Evolutionary conservation across 1,284 basidiomycete species (phyloP), one percentile per base, ranked within the genome.

Genomic region (Microbotryomycetes sp.): DNA sequence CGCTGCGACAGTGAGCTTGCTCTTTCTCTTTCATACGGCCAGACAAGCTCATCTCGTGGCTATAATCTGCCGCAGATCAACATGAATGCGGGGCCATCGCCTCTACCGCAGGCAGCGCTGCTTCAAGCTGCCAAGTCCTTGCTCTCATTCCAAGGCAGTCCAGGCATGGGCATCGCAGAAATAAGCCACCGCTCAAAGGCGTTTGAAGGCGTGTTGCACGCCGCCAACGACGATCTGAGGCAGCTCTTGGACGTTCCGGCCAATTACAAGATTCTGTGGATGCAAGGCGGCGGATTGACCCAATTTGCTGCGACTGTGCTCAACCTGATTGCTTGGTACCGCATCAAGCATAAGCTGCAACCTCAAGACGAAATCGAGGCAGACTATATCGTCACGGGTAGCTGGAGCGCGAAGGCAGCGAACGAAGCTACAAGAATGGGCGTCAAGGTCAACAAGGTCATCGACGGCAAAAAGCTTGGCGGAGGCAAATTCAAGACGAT

Each of bases 181-280:
- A 84, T 96, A 73, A 92, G 89, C 2, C 92, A 97, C 76, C 87
- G 92, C 66, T 91, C 90, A 47, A 85, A 88, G 71, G 87, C 91
- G 70, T 97, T 97, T 76, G 81, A 82, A 60, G 78, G 80, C 18
- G 87, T 87, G 75, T 76, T 91, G 67, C 77, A 80, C 63, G 79
- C 81, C 48, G 81, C 89, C 68, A 87, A 89, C 73, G 75, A 73
- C 75, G 68, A 73, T 48, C 60, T 73, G 64, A 84, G 89, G 64
- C 79, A 77, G 11, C 85, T 91, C 69, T 85, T 96, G 62, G 77
- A 81, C 18, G 85, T 97, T 24, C 92, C 92, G 7, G 76, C 82
- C 54, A 86, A 85, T n/a, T 91, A 96, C 77, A 79, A 82, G 51
- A 82, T 97, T 71, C 81, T 97, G 54, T 93, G 96, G 79, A 83